Evolutionary conservation across 2,329 filamentous ascomycete species (phyloP), one percentile per base, ranked within the genome.

Genomic region (Fusarium vanettenii): DNA sequence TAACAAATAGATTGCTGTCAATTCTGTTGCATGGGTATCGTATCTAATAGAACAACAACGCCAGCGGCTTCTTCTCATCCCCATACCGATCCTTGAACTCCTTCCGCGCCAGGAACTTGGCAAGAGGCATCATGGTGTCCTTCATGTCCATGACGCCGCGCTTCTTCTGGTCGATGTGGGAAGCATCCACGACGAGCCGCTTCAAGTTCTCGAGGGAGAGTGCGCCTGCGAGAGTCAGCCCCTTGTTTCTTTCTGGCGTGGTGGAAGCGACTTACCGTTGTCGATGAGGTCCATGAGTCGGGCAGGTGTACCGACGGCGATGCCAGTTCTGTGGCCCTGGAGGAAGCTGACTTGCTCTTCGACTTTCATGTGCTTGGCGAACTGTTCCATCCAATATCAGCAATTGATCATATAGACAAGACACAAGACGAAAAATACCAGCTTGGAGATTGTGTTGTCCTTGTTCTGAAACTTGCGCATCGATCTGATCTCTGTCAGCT

Each of bases 351-450:
- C 91, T 37, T 95, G 94, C 78, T 98, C 96, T 63, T 94, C 90
- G 13, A 99, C 84, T 85, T 99, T 99, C 86, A 99, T 97, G 82
- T 99, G 97, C 83, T 99, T 99, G 35, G 97, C 96, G 83, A 99
- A 99, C 81, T 90, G 63, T 22, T 14, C 9, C 10, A 52, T 48
- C 8, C 8, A 48, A 18, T 18, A 29, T 74, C 8, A 70, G 59
- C 10, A 4, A 31, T 20, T 10, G 22, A 3, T 8, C 8, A 10
- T 8, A 4, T 20, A 2, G 8, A 11, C 20, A 11, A 2, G 45
- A 16, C 2, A 10, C 2, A 27, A 18, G 31, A 8, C 20, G 7
- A 3, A 4, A 22, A 39, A 85, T 73, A 90, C 89, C 79, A 99
- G 87, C 83, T 99, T 99, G 3, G 94, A 93, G 2, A 99, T 92